Base-by-base conservation (phyloP, 2,329 filamentous ascomycete genomes). In the Nannizziopsis arthrosporioides region DNA sequence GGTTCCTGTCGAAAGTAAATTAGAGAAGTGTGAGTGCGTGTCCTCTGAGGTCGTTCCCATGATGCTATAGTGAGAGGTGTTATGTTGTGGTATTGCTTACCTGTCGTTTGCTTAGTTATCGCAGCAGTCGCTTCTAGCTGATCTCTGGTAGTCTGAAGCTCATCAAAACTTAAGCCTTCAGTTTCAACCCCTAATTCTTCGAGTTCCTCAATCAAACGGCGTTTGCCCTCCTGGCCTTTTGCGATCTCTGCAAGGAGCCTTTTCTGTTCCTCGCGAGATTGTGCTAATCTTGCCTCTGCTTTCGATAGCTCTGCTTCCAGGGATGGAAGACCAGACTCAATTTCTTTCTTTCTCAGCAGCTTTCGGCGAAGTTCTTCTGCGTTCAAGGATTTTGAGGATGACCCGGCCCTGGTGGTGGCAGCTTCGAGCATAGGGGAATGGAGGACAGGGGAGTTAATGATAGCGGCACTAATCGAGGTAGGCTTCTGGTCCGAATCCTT, bases 121-220 rank as follows among this genome's bases (percentile, higher is more conserved):
- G 22, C 37, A 10, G 30, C 7, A 15, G 18, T 36, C 12, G 27
- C 34, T 27, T 47, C 44, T 17, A 47, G 32, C 30, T 53, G 56
- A 22, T 51, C 53, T 47, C 59, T 57, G 10, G 58, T 59, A 3
- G 67, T 65, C 50, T 70, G 65, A 18, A 74, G 61, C 44, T 70
- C 64, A 27, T 38, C 46, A 19, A 48, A 27, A n/a, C 47, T 49
- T 12, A 72, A 64, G 3, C 69, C 69, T 44, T 70, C 65, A 1
- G 71, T 71, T 48, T 75, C 68, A 36, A 72, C 57, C n/a, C 69
- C 69, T 15, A 76, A 62, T 44, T 59, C 60, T 50, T 71, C 68
- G n/a, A 77, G 61, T 54, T 76, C 73, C 30, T 67, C 62, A 4
- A 70, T 58, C 37, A 76, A 67, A 40, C 65, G 62, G 46, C 64